These are phyloP conservation scores for Tolypocladium capitatum DNA, from an alignment of 2,329 filamentous ascomycete genomes.

Conservation along the genomic window DNA sequence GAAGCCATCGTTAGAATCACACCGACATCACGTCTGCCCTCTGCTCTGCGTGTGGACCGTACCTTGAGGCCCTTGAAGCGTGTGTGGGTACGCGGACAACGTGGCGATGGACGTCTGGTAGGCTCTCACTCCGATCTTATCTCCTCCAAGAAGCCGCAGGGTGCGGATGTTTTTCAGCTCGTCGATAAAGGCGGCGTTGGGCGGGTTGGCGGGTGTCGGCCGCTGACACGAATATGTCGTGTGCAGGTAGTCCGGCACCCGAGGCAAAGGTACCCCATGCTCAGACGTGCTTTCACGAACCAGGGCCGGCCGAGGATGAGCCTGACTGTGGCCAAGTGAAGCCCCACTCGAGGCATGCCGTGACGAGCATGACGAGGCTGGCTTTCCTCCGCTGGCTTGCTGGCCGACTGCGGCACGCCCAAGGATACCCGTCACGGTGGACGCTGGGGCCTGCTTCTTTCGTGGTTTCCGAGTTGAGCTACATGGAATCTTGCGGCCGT, in stretches of 20 bases:
- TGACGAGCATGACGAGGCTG: background rate
- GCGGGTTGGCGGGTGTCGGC: slow-evolving; percentile 52
- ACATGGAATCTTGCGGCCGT: slow-evolving; percentile 25
- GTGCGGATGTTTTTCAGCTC: slow-evolving; percentile 63
- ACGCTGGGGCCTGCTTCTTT: background rate
- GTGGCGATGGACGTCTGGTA: slow-evolving; percentile 81
- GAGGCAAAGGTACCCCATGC: slow-evolving; percentile 52
- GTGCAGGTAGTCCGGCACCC: slow-evolving; percentile 53
- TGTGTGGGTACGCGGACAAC: slow-evolving; percentile 64
- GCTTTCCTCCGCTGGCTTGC: background rate
- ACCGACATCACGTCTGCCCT: background rate
- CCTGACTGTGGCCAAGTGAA: background rate
- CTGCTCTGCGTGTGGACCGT: slow-evolving; percentile 4
- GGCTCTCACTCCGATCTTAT: slow-evolving; percentile 69
- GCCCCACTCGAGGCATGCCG: background rate
- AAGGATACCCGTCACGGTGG: slow-evolving; percentile 5
- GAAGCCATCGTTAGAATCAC: background rate
- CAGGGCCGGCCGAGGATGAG: slow-evolving; percentile 25
- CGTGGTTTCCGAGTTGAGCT: background rate
- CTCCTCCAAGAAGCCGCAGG: slow-evolving; percentile 55
- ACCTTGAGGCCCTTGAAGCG: slow-evolving; percentile 28
- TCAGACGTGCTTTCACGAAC: slow-evolving; percentile 65
- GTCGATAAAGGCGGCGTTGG: slow-evolving; percentile 63
- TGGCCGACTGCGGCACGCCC: slow-evolving; percentile 9
- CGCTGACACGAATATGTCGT: slow-evolving; percentile 66